Percentiles rank a stretch among this genome's conserved stretches.
Conservation (phyloP, 257 asterid genomes). For the Nicotiana benthamiana region DNA sequence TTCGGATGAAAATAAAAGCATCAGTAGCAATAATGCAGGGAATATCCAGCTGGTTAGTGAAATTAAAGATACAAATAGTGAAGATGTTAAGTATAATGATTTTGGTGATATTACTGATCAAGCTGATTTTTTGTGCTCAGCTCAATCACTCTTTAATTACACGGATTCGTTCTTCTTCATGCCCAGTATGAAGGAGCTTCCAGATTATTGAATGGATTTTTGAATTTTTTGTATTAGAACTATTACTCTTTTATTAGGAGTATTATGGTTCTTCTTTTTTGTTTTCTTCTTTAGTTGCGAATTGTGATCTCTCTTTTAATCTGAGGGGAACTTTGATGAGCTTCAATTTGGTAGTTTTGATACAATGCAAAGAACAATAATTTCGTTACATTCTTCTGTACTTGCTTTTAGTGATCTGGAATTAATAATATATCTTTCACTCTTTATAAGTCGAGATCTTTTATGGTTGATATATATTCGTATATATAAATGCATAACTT, state of each 20-base stretch:
- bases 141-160: neutral
- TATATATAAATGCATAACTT: neutral
- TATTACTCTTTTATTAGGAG: neutral
- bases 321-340: neutral
- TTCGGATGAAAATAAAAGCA: neutral
- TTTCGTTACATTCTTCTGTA: neutral
- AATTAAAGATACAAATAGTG: neutral
- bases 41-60: neutral
- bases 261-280: neutral
- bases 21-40: neutral
- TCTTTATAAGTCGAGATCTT: neutral
- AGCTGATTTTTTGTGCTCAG: conserved; percentile 7
- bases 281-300: neutral
- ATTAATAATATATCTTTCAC: neutral
- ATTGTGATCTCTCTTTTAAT: neutral
- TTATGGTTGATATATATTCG: neutral
- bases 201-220: conserved; percentile 6
- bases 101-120: neutral
- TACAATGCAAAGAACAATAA: too few relatives aligned
- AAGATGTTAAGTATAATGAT: neutral
- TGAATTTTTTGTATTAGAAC: neutral
- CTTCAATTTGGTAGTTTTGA: neutral
- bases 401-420: neutral
- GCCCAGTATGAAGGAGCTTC: conserved; percentile 6
- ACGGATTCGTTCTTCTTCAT: conserved; percentile 4